Evolutionary conservation across 2,329 filamentous ascomycete species (phyloP), one percentile per base, ranked within the genome.

Genomic region (Paracoccidioides brasiliensis): DNA sequence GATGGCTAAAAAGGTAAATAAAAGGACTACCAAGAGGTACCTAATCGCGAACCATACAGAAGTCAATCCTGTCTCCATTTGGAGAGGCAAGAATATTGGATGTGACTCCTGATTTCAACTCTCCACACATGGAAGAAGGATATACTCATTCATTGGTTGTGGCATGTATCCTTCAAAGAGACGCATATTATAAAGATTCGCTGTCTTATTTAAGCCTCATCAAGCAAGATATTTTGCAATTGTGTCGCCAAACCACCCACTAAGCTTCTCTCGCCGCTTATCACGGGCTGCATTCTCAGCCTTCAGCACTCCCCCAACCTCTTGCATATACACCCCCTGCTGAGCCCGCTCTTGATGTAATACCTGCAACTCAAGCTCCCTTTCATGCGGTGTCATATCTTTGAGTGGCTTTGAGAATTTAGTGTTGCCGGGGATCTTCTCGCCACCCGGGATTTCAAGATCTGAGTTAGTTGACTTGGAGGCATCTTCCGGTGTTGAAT

Each of bases 341-440:
- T 72, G 69, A 33, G 69, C 68, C 38, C 70, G 46, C 38, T 70
- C 64, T 44, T 71, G 66, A 55, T 70, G 66, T 53, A 71, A 64
- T 10, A 68, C 64, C 52, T 68, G 66, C 33, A 74, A 69, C 54
- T 73, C 72, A 56, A 76, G 57, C 55, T 76, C 74, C 49, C 73
- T 67, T 57, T 76, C 72, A 56, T 76, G 74, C 3, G 74, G 74
- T 3, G 70, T 72, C 55, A 76, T 65, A 33, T 73, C 64, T 9
- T 71, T 64, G 50, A 74, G 58, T 1, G 69, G 65, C 55, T 71
- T 73, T 14, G 65, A 65, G 14, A 69, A 65, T 51, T 66, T 71
- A 50, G 69, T 64, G 2, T 66, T 69, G 14, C 59, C 58, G 2
- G 70, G 71, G 38, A 73, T 60, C 33, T 64, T 42, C 55, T 69